Evolutionary conservation across 106 monocot species (phyloP), one percentile per base, ranked within the genome.

Genomic region (Platanthera zijinensis): DNA sequence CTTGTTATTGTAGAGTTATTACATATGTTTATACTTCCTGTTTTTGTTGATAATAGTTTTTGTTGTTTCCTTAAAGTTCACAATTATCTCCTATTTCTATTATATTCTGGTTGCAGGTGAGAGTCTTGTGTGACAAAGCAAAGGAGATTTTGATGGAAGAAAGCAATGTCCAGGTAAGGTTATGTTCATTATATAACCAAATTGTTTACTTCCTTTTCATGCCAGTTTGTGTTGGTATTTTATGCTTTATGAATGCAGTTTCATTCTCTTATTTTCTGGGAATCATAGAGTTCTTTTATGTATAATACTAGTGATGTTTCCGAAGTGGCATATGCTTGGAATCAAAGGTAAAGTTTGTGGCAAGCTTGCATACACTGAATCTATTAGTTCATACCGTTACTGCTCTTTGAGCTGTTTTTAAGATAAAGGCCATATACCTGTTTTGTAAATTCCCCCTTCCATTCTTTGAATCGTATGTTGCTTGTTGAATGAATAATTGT

Each of bases 61-160:
- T 61, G n/a, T 61, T 61, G 13, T 6, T 61, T 1, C n/a, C 61
- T 17, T 50, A 32, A 32, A 32, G 32, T 32, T 32, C 32, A 32
- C 32, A 32, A 32, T 32, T 28, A 66, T 32, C 15, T 49, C 18
- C 10, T 51, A 21, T 78, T 54, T 46, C 10, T 74, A 21, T 69
- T 46, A 3, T 70, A 56, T 22, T 48, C 51, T 63, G 28, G 10
- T 10, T 82, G 30, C 86, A 99, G 97, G 97, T 99, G 51, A 88
- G 79, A 80, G 86, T 48, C 4, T 77, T 99, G 52, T 94, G 94
- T 70, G 97, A 99, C 45, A 99, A 99, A 77, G 94, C 91, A 11
- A 99, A 99, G 74, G 97, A 99, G 74, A 94, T 99, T 49, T 83
- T 99, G 74, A 94, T 99, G 94, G 94, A 99, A 86, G 97, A 99